Conservation (phyloP, 2,329 filamentous ascomycete genomes). For the Zymoseptoria crescenta region DNA sequence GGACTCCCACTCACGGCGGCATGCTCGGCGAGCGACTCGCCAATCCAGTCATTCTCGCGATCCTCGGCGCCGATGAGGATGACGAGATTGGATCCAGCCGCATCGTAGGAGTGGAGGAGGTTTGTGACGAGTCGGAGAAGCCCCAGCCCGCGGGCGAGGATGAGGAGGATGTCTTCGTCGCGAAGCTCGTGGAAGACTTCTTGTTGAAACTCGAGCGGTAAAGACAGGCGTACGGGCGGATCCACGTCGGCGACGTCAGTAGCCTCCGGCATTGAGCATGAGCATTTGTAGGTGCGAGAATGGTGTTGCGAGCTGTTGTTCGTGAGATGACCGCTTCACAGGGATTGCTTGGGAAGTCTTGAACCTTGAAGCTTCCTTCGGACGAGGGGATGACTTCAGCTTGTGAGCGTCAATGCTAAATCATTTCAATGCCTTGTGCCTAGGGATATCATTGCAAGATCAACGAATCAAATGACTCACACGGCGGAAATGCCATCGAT, state of each 20-base stretch:
- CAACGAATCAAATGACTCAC: too few relatives aligned
- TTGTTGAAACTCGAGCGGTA: conserved; percentile 86
- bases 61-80: conserved; percentile 84
- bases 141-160: conserved; percentile 85
- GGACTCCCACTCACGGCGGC: conserved; percentile 79
- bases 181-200: conserved; percentile 86
- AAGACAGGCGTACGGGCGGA: conserved; percentile 66
- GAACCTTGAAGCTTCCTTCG: too few relatives aligned
- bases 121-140: conserved; percentile 91
- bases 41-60: conserved; percentile 92
- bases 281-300: neutral
- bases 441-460: too few relatives aligned
- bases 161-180: conserved; percentile 83
- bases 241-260: conserved; percentile 5
- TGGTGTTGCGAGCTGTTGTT: neutral
- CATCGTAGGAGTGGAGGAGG: conserved; percentile 92
- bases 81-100: conserved; percentile 86
- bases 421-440: too few relatives aligned
- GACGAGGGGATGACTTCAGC: neutral
- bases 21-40: conserved; percentile 91
- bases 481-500: too few relatives aligned
- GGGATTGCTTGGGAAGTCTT: neutral
- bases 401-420: neutral
- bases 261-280: neutral
- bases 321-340: neutral